Evolutionary conservation across 345 rosid genomes (phyloP).

Genomic region (Bruguiera parviflora): DNA sequence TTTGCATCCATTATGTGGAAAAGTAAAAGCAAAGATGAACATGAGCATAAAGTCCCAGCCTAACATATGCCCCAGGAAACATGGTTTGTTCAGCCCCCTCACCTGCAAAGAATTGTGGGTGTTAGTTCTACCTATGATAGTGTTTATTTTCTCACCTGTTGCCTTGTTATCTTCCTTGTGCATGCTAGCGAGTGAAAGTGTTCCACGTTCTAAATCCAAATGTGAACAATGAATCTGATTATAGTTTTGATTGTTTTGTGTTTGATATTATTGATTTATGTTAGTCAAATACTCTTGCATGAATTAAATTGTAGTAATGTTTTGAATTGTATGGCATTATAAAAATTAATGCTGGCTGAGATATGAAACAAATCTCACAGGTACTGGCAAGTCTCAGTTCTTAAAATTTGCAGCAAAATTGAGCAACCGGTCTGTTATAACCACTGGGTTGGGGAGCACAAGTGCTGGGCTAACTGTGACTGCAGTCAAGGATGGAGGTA

Average conservation of each 20-base stretch:
- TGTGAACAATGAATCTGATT: too few species aligned
- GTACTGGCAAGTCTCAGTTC: constrained; percentile 97
- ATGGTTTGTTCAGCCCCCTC: neutral
- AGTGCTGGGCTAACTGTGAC: constrained; percentile 98
- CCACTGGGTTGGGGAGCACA: constrained; percentile 95
- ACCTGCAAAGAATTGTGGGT: neutral
- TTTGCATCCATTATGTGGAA: neutral
- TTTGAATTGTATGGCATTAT: neutral
- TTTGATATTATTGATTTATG: too few species aligned
- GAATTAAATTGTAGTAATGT: neutral
- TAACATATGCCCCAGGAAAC: neutral
- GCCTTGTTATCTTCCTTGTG: too few species aligned
- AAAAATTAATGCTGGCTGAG: neutral
- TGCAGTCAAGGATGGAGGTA: constrained; percentile 97
- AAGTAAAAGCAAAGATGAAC: neutral
- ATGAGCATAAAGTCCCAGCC: neutral
- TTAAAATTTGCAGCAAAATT: constrained; percentile 94
- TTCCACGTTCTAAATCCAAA: too few species aligned
- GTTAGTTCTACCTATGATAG: too few species aligned
- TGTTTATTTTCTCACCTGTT: too few species aligned
- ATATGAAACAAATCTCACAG: constrained; percentile 35
- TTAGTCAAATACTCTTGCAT: neutral
- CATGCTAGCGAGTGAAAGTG: too few species aligned
- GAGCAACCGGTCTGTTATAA: constrained; percentile 86
- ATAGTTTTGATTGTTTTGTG: too few species aligned